Percentiles rank a stretch among this genome's conserved stretches.
phyloP scores from a whole-genome alignment of 176 grass and related monocot genomes.

The Metroxylon sagu region DNA sequence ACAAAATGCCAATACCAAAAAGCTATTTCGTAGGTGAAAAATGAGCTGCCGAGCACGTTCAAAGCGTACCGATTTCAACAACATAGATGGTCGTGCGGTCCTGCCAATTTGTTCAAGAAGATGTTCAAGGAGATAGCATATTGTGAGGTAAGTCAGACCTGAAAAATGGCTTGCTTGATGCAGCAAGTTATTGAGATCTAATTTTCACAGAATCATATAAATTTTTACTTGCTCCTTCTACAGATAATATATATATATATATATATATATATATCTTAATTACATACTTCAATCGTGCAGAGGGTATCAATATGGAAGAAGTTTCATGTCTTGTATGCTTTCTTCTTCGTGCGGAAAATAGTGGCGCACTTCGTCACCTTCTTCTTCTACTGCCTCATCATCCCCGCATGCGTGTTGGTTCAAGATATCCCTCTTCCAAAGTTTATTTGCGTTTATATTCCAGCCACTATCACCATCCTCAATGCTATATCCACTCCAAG shows the following conservation, averaged over 20 bases:
- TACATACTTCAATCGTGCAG: slow-evolving; percentile 8
- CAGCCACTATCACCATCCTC: slow-evolving; percentile 65
- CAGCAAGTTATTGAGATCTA: not conserved
- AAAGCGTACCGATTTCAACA: slow-evolving; percentile 66
- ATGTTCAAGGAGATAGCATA: slow-evolving; percentile 52
- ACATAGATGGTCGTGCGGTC: slow-evolving; percentile 74
- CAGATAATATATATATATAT: too few species aligned
- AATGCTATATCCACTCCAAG: slow-evolving; percentile 66
- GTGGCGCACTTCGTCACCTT: slow-evolving; percentile 80
- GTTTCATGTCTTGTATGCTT: slow-evolving; percentile 67
- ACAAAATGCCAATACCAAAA: not conserved
- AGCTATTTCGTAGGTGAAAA: slow-evolving; percentile 28
- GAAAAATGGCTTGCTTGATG: not conserved
- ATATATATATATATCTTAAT: too few species aligned
- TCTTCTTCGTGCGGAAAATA: slow-evolving; percentile 88
- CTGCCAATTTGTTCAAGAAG: slow-evolving; percentile 71
- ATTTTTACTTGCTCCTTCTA: not conserved
- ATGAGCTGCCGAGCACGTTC: slow-evolving; percentile 72
- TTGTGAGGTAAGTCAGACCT: slow-evolving; percentile 17
- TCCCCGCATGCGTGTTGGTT: slow-evolving; percentile 57
- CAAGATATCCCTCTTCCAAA: slow-evolving; percentile 59
- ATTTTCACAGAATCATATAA: not conserved
- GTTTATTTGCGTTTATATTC: slow-evolving; percentile 61
- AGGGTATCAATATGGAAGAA: slow-evolving; percentile 72
- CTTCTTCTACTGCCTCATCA: slow-evolving; percentile 81